Conservation (phyloP, 805 yeast genomes). For the Ascoidea rubescens region DNA sequence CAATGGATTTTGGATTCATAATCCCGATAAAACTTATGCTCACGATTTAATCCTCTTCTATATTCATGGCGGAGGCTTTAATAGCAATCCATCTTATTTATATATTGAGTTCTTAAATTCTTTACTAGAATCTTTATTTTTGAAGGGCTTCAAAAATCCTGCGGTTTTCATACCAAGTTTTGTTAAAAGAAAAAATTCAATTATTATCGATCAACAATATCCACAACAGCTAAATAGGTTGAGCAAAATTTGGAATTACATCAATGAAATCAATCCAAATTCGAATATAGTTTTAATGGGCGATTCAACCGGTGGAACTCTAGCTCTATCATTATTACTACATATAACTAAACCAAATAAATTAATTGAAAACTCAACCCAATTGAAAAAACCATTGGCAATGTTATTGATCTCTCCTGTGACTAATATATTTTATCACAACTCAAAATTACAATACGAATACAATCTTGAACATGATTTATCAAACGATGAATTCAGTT, state of each 20-base stretch:
- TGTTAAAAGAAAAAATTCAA: not conserved
- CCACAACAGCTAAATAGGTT: not conserved
- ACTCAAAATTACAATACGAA: not conserved
- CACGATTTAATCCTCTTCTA: not conserved
- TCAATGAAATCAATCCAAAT: not conserved
- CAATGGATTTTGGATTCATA: not conserved
- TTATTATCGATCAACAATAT: not conserved
- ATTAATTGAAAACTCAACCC: not conserved
- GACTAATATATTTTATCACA: no score
- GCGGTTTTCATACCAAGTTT: not conserved
- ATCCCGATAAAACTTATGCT: not conserved
- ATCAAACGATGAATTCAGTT: not conserved
- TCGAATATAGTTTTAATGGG: not conserved
- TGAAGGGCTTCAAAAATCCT: not conserved
- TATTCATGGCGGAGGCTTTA: not conserved
- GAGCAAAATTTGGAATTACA: not conserved
- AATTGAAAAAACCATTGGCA: not conserved
- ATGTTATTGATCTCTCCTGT: not conserved
- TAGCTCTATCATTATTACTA: not conserved
- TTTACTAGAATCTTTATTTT: no score
- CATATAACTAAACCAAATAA: not conserved
- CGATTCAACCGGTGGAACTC: not conserved
- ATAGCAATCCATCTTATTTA: not conserved
- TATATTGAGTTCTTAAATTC: not conserved
- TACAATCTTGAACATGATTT: not conserved